Base-by-base conservation (phyloP, 768 basidiomycete species). In the Lactarius trivialis region DNA sequence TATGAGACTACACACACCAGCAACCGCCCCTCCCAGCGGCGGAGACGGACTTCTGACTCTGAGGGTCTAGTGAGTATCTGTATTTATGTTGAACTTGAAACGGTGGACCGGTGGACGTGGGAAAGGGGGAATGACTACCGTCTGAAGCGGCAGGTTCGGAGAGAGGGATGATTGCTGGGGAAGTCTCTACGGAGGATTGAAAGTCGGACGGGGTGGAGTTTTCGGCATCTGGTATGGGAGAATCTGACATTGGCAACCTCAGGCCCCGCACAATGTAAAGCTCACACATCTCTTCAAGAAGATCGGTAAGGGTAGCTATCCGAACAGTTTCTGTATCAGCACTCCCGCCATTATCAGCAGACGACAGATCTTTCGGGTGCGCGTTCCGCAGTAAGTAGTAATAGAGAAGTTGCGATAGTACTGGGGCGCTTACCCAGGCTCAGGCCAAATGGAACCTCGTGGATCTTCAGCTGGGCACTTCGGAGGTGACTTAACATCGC, bases 141-240 rank as follows among this genome's bases (percentile, higher is more conserved):
- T 58, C 66, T 39, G 63, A 60, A 1, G 39, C 21, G 12, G 64
- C 7, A 19, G 59, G 57, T 41, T 61, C 45, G 34, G 57, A 50
- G 57, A 56, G 57, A 43, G 64, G 63, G 60, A 50, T 32, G 37
- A 63, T 65, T 33, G 56, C 48, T 36, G 64, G 64, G 51, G 64
- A 65, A 17, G 60, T 61, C 50, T 65, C 64, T 55, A 54, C 61
- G 26, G 64, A 65, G 64, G 64, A 63, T 36, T 65, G 61, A 30
- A 65, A 58, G 62, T 67, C 65, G 39, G 65, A 67, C 6, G 64
- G 55, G 41, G 63, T 56, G 34, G 65, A 67, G 17, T 60, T 60
- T 57, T 60, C 63, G 8, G 58, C 63, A 54, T 60, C 63, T 9
- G 62, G 57, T 59, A 64, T 60, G 60, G 63, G 65, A 61, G 60